A percentile compares a stretch with the other conserved stretches of the same genome.
These are phyloP conservation scores for Canavalia gladiata DNA, from an alignment of 306 rosid species.

Conservation along the genomic window DNA sequence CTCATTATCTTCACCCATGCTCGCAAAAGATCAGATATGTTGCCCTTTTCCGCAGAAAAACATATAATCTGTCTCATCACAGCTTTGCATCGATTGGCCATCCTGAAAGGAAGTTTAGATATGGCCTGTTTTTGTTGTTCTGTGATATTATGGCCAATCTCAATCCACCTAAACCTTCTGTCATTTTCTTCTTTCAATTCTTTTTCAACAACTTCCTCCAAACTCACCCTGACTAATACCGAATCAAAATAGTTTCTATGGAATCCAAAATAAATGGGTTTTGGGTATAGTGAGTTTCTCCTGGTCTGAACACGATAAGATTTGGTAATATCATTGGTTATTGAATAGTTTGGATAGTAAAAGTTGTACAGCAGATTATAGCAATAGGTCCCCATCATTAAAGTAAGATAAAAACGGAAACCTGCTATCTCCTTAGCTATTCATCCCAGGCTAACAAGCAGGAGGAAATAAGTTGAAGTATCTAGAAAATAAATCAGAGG, in stretches of 20 bases:
- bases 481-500: constrained; percentile 6
- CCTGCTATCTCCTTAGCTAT: constrained; percentile 22
- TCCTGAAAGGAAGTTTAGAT: constrained; percentile 67
- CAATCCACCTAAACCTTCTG: constrained; percentile 68
- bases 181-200: constrained; percentile 50
- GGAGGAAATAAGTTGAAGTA: constrained; percentile 24
- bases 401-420: constrained; percentile 8
- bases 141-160: constrained; percentile 54
- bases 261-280: constrained; percentile 39
- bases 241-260: constrained; percentile 46
- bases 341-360: constrained; percentile 51
- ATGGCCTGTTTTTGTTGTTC: constrained; percentile 68
- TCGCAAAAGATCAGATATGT: constrained; percentile 61
- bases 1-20: constrained; percentile 85
- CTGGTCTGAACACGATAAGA: constrained; percentile 18
- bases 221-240: constrained; percentile 41
- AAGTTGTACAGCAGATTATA: constrained; percentile 39
- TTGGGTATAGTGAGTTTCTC: constrained; percentile 24
- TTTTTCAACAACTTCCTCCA: constrained; percentile 46
- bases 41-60: constrained; percentile 63
- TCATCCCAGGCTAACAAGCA: constrained; percentile 2
- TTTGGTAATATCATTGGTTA: constrained; percentile 40
- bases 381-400: constrained; percentile 55
- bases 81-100: constrained; percentile 80
- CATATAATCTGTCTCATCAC: constrained; percentile 88